These are phyloP conservation scores for Arabidopsis suecica DNA, from an alignment of 345 rosid genomes.

Conservation along the genomic window DNA sequence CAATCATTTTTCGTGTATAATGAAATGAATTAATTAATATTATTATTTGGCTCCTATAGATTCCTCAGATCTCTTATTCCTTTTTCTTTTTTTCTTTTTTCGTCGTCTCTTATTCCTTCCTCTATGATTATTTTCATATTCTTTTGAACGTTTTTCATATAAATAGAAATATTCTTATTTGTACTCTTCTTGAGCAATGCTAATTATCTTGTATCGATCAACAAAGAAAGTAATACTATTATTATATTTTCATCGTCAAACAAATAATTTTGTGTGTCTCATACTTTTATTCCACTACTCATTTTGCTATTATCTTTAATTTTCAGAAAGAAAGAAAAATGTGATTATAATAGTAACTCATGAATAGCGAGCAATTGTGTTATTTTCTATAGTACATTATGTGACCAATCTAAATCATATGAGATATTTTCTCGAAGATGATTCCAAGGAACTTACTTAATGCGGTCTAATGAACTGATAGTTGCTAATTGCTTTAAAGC, in stretches of 20 bases:
- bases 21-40: slow-evolving; percentile 1
- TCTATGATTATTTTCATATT: slow-evolving; percentile 35
- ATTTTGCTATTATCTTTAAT: neutral
- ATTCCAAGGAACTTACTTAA: slow-evolving; percentile 28
- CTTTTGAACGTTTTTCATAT: slow-evolving; percentile 45
- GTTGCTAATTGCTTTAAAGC: slow-evolving; percentile 21
- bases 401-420: slow-evolving; percentile 16
- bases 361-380: neutral
- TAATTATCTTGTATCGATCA: neutral
- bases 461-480: slow-evolving; percentile 25
- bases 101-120: slow-evolving; percentile 30
- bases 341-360: neutral
- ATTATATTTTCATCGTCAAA: too few relatives aligned
- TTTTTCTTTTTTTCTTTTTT: neutral
- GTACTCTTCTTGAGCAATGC: neutral
- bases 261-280: too few relatives aligned
- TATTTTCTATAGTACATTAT: too few relatives aligned
- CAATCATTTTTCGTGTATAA: slow-evolving; percentile 29
- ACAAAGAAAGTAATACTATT: too few relatives aligned
- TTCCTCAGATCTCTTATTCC: slow-evolving; percentile 45
- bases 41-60: slow-evolving; percentile 41
- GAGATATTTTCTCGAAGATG: neutral
- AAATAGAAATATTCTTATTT: neutral
- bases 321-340: too few relatives aligned
- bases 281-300: neutral